Evolutionary conservation across 768 basidiomycete genomes (phyloP).

Genomic region (Naganishia antarctica): DNA sequence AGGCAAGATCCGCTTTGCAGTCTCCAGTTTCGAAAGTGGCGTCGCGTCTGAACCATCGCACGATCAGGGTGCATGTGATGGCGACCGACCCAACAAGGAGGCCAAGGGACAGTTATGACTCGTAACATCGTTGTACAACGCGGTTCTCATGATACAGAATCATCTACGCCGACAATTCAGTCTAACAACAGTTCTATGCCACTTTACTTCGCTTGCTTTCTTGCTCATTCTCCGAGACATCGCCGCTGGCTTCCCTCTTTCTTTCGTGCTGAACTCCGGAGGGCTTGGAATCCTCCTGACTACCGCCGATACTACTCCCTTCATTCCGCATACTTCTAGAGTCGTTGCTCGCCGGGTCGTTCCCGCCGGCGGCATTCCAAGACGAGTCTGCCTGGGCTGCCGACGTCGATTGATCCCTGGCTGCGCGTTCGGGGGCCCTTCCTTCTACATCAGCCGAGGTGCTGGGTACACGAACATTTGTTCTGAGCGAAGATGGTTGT

Average conservation of each 20-base stretch:
- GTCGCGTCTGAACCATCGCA: too few species aligned
- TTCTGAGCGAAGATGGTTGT: not conserved
- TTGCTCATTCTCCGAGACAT: not conserved
- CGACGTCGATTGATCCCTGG: not conserved
- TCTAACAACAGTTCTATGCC: too few species aligned
- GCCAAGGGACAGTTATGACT: too few species aligned
- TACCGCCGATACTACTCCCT: not conserved
- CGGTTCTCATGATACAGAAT: too few species aligned
- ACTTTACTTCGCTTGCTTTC: conserved; percentile 4
- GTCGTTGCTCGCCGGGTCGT: not conserved
- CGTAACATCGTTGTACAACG: too few species aligned
- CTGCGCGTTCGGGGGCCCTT: not conserved
- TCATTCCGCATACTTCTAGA: not conserved
- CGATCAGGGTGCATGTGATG: too few species aligned
- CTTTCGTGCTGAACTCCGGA: not conserved
- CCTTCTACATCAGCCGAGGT: not conserved
- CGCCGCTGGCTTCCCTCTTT: not conserved
- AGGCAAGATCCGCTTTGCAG: too few species aligned
- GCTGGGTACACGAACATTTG: conserved; percentile 1
- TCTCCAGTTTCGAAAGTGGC: too few species aligned
- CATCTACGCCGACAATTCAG: too few species aligned
- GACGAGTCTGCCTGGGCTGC: not conserved
- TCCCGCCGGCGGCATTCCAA: not conserved
- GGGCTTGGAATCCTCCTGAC: not conserved
- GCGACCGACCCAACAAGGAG: too few species aligned